Evolutionary conservation across 345 rosid genomes (phyloP), one percentile per base, ranked within the genome.

Genomic region (Gossypium rotundifolium): DNA sequence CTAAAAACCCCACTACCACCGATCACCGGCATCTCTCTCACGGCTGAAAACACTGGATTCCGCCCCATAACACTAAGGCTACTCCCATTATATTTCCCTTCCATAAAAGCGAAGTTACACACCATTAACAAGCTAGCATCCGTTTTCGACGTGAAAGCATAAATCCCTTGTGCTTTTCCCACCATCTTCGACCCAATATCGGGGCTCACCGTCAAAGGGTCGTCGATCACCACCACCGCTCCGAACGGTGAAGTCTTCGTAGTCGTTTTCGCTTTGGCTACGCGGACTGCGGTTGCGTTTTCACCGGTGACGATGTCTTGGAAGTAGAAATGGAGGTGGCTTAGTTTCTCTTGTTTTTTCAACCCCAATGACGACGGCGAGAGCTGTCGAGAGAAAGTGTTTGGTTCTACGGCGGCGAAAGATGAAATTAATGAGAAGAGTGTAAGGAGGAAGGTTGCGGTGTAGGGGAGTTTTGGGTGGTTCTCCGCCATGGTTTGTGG

Each of bases 241-340:
- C 85, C 85, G 33, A 84, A 84, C 5, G 38, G 14, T 0, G 79
- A 66, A 2, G 78, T 64, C 5, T 33, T 20, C 51, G 42, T 77
- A 7, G 83, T 53, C n/a, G 23, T 65, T 17, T 74, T 13, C 0
- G 90, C 78, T 14, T 70, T 29, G 17, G 82, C 87, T 1, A 87
- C 80, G 1, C 58, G 54, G 14, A 81, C 63, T 6, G 81, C 74
- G 1, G 78, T 84, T 0, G 76, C 76, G 77, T 79, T 77, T 25
- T 38, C 76, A 0, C 82, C 83, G 1, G 61, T 23, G 33, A 75
- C 40, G 16, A 77, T 79, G 72, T 84, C 84, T 7, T 83, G 85
- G 71, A 78, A 74, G 76, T 81, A 81, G 78, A 85, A 83, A 75
- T 71, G 84, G 45, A 81, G 83, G 68, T 83, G 88, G 80, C 78